These are phyloP conservation scores for Penicillium waksmanii DNA, from an alignment of 495 filamentous ascomycete genomes.

Conservation along the genomic window DNA sequence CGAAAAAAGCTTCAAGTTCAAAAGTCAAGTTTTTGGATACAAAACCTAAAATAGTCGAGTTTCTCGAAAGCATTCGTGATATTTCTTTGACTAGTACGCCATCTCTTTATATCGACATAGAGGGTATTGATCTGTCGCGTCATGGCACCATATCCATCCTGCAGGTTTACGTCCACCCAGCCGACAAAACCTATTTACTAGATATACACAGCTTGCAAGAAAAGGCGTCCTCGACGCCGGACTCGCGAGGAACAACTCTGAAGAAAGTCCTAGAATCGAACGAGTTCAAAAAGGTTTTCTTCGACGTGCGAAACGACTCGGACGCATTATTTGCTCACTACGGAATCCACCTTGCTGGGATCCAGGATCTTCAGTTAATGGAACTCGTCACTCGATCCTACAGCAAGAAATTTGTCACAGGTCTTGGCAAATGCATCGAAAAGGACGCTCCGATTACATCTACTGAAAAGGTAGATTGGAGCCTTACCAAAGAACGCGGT, in stretches of 20 bases:
- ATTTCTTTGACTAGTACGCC: background rate
- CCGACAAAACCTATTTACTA: slow-evolving; percentile 43
- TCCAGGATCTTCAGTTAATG: slow-evolving; percentile 62
- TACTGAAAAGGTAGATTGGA: slow-evolving; percentile 32
- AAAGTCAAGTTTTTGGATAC: too few relatives aligned
- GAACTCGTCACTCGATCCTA: slow-evolving; percentile 45
- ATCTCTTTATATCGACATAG: slow-evolving; percentile 57
- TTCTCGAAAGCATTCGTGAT: too few relatives aligned
- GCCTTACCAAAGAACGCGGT: slow-evolving; percentile 46
- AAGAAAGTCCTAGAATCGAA: slow-evolving; percentile 53
- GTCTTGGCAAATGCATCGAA: slow-evolving; percentile 52
- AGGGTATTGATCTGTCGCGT: slow-evolving; percentile 53
- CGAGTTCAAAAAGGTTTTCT: slow-evolving; percentile 37
- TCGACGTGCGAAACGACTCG: slow-evolving; percentile 52
- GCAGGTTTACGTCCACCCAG: slow-evolving; percentile 34
- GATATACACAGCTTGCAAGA: slow-evolving; percentile 52
- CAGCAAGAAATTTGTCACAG: slow-evolving; percentile 31
- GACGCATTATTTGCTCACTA: slow-evolving; percentile 57
- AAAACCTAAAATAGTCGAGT: too few relatives aligned
- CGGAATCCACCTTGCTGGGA: slow-evolving; percentile 37
- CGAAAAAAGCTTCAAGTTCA: too few relatives aligned
- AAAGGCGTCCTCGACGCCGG: slow-evolving; percentile 47
- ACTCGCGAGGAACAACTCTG: slow-evolving; percentile 39
- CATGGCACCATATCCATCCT: slow-evolving; percentile 57
- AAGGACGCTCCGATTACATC: slow-evolving; percentile 27